These are phyloP conservation scores for Lippia alba DNA, from an alignment of 305 asterid species.

Conservation along the genomic window DNA sequence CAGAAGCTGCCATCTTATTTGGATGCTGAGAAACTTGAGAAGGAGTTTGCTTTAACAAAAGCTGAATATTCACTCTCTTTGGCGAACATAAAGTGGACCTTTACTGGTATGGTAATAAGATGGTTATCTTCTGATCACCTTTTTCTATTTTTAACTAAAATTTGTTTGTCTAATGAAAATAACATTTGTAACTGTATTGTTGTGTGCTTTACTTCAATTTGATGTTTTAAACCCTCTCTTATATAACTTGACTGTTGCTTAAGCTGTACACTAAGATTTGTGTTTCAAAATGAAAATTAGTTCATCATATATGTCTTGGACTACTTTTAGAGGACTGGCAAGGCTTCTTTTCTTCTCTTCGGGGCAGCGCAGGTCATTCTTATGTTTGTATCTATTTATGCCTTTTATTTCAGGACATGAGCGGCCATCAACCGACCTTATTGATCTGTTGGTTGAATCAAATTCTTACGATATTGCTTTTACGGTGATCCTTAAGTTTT, in stretches of 20 bases:
- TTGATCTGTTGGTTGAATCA: constrained; percentile 90
- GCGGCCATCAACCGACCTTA: constrained; percentile 64
- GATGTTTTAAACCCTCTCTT: constrained; percentile 22
- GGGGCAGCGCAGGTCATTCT: constrained; percentile 19
- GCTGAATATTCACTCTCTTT: constrained; percentile 77
- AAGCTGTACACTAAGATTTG: constrained; percentile 9
- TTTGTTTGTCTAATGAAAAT: constrained; percentile 10
- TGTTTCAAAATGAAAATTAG: constrained; percentile 22
- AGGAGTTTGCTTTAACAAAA: constrained; percentile 79
- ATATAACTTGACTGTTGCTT: constrained; percentile 2
- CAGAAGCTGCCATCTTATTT: constrained; percentile 60
- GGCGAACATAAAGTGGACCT: constrained; percentile 75
- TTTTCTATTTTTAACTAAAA: constrained; percentile 1
- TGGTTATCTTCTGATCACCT: constrained; percentile 19
- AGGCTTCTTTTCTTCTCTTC: constrained; percentile 19
- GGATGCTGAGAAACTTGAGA: constrained; percentile 85
- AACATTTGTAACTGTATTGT: constrained; percentile 16
- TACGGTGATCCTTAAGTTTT: constrained; percentile 81
- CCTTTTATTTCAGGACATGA: constrained; percentile 61
- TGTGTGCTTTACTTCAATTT: constrained; percentile 22
- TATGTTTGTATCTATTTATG: constrained; percentile 13
- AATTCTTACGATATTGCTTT: constrained; percentile 91
- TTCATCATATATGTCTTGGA: constrained; percentile 18
- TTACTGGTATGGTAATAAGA: constrained; percentile 55
- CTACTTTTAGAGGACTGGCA: constrained; percentile 14